Base-by-base conservation (phyloP, 2,329 filamentous ascomycete genomes). In the Cladosporium sp. region DNA sequence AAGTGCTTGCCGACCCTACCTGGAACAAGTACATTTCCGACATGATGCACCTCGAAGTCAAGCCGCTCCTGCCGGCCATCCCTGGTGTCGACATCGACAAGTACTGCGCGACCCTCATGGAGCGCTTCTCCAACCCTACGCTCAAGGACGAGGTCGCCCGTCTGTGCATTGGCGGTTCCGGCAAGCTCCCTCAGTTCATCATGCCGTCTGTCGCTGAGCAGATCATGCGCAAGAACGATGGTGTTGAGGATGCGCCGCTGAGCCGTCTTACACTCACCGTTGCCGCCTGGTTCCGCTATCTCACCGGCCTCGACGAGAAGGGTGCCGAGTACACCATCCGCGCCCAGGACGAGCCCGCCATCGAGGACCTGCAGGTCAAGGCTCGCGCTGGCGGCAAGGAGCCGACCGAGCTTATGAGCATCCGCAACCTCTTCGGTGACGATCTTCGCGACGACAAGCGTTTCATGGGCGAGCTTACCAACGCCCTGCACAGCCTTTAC, bases 31-130 rank as follows among this genome's bases (percentile, higher is more conserved):
- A 76, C 56, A 65, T 79, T 42, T 75, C 70, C 71, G 72, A 78
- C 65, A 78, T 79, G 75, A 78, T 79, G 77, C 75, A 79, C 56
- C 59, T 76, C 37, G 77, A 79, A 65, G 76, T 78, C 52, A 78
- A 78, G 68, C 77, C 77, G 0, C 67, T 77, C 13, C 66, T 79
- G 34, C 77, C 77, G 18, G 70, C 70, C 7, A 79, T 79, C 35
- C 68, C 70, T 0, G 77, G 75, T 35, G 75, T 79, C 55, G 65
- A 77, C 59, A 73, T 79, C 48, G 75, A 79, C 58, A 58, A 74
- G 58, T 79, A 79, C 66, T 77, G 75, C 70, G 66, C 72, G 55
- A 79, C 76, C 0, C 72, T 79, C 42, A 73, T 79, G 55, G 75
- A 77, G 64, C 77, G 77, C 35, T 79, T 79, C 69, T 74, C 74